A percentile compares a stretch with the other conserved stretches of the same genome.
These are phyloP conservation scores for Hymenoscyphus occultus DNA, from an alignment of 2,329 filamentous ascomycete genomes.

Conservation along the genomic window DNA sequence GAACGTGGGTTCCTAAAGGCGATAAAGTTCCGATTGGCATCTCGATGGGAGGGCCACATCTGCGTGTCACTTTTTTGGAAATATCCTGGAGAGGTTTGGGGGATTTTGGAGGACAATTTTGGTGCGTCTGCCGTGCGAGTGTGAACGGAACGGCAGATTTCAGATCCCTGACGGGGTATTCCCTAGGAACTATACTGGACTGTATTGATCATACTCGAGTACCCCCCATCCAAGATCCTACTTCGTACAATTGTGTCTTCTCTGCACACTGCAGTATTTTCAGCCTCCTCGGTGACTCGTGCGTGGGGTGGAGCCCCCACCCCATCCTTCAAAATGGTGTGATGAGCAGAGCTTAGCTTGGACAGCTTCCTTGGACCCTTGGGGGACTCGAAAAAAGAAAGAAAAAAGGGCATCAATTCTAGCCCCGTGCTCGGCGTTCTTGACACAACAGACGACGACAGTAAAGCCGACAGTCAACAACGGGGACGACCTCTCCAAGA, in stretches of 20 bases:
- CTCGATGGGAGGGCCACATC: neutral
- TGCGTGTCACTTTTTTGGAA: neutral
- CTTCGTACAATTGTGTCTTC: neutral
- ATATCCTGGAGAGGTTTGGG: too few species aligned
- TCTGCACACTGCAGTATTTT: neutral
- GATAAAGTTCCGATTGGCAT: neutral
- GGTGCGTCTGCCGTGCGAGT: neutral
- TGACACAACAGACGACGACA: neutral
- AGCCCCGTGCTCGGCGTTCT: neutral
- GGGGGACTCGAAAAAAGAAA: too few species aligned
- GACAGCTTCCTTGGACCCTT: too few species aligned
- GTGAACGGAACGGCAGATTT: neutral
- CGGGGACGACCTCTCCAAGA: too few species aligned
- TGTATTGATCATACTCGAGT: too few species aligned
- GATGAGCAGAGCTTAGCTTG: neutral
- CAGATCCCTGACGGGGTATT: neutral
- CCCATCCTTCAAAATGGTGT: neutral
- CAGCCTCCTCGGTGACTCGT: neutral
- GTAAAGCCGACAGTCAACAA: neutral
- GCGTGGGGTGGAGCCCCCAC: neutral
- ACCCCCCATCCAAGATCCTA: neutral
- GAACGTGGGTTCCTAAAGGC: neutral
- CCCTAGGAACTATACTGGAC: neutral
- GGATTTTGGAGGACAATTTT: neutral
- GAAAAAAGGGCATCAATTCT: neutral